Percentiles rank a stretch among this genome's conserved stretches.
Evolutionary conservation across 495 filamentous ascomycete species (phyloP).

Genomic region (Aspergillus mulundensis): DNA sequence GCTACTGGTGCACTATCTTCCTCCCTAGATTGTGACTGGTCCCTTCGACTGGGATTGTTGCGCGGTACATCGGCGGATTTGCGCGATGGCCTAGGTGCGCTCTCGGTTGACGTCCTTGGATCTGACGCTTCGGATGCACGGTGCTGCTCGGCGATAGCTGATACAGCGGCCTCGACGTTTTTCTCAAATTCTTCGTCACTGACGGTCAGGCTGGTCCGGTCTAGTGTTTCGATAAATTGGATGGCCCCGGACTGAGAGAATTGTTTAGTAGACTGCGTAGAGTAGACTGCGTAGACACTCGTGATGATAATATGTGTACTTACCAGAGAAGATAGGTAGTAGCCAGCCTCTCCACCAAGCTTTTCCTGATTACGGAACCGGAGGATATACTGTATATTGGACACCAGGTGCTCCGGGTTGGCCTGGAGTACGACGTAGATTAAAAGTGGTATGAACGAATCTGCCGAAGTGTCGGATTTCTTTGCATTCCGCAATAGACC

Average conservation of each 20-base stretch:
- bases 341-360: constrained; percentile 90
- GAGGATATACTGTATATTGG: constrained; percentile 97
- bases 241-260: constrained; percentile 77
- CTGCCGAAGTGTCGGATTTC: constrained; percentile 81
- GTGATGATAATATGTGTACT: not conserved
- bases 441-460: constrained; percentile 91
- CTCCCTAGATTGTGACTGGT: constrained; percentile 41
- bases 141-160: constrained; percentile 90
- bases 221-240: constrained; percentile 94
- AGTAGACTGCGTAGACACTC: not conserved
- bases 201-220: constrained; percentile 89
- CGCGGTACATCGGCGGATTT: constrained; percentile 55
- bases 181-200: constrained; percentile 91
- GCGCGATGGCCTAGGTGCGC: constrained; percentile 41
- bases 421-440: constrained; percentile 95
- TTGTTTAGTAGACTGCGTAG: not conserved
- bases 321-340: constrained; percentile 95
- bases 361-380: constrained; percentile 98
- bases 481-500: constrained; percentile 89
- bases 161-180: constrained; percentile 93
- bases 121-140: constrained; percentile 52
- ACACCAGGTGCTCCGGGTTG: constrained; percentile 91
- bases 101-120: constrained; percentile 47
- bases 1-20: constrained; percentile 77
- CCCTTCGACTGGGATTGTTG: constrained; percentile 43